Percentiles rank a stretch among this genome's conserved stretches.
Conservation (phyloP, 1,284 basidiomycete genomes). For the Papiliotrema laurentii region DNA sequence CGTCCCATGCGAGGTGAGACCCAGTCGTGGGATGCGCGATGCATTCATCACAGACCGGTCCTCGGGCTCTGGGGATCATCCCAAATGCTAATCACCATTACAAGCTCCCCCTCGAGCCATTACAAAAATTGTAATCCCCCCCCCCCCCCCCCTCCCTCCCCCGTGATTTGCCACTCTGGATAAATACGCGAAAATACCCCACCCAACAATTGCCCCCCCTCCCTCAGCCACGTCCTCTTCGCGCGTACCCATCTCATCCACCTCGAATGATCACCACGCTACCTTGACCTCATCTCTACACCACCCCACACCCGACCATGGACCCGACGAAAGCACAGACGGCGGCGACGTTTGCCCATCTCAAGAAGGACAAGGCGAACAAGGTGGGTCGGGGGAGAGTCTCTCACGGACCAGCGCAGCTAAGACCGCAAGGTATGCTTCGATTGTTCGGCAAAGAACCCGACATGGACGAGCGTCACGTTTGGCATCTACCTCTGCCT, state of each 20-base stretch:
- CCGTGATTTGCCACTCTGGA: too few relatives aligned
- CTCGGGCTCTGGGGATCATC: too few relatives aligned
- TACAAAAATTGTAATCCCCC: too few relatives aligned
- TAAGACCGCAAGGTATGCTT: constrained; percentile 70
- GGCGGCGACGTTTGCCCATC: constrained; percentile 45
- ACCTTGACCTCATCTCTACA: not conserved
- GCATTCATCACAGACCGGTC: too few relatives aligned
- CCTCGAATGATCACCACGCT: too few relatives aligned
- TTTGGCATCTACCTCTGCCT: constrained; percentile 97
- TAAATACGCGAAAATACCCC: not conserved
- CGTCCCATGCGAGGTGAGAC: too few relatives aligned
- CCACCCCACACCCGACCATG: constrained; percentile 16
- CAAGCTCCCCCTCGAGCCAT: too few relatives aligned
- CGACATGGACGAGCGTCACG: constrained; percentile 95
- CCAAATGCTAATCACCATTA: too few relatives aligned
- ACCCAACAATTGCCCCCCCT: not conserved
- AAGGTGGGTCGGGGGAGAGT: constrained; percentile 57
- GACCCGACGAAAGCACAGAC: constrained; percentile 50
- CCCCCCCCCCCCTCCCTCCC: too few relatives aligned
- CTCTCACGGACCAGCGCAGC: not conserved
- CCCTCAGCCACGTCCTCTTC: too few relatives aligned
- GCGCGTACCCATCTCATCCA: too few relatives aligned
- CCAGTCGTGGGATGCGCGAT: too few relatives aligned
- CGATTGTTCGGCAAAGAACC: constrained; percentile 94
- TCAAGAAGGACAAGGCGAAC: constrained; percentile 80